Evolutionary conservation across 352 stramenopile species (phyloP), one percentile per base, ranked within the genome.

Genomic region (Phytophthora citrophthora): DNA sequence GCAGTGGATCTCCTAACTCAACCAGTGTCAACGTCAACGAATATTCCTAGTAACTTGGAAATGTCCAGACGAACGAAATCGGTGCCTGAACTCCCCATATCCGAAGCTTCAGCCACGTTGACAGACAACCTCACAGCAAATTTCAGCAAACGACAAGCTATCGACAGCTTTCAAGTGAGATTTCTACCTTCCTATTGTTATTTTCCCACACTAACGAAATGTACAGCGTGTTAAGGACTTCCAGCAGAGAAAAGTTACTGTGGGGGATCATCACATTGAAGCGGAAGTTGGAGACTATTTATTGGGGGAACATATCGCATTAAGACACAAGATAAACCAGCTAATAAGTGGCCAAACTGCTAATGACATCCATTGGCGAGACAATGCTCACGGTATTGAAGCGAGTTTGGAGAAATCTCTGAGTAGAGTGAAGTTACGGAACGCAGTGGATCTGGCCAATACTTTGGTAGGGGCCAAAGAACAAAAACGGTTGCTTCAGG

Each of bases 371-470:
- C 64, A 49, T 23, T 69, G 60, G 52, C 53, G 49, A 0, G 59
- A 69, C 6, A 57, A 68, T 15, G 43, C 54, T 3, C 44, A 61
- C 23, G 51, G 34, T 9, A 64, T 70, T 24, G 76, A 82, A 48
- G 64, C 60, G 6, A 74, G 58, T 18, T 63, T 90, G n/a, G 78
- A 90, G 20, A 69, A 88, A 27, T 89, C 80, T 15, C 61, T 92
- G 6, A 90, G 81, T 59, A 82, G 74, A 29, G 72, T 83, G 9
- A 93, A 93, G 48, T 64, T 93, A 12, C 77, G 77, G 20, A 93
- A 91, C 43, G 83, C 83, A 0, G 81, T 91, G 5, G 83, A 91
- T 49, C 68, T 93, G 9, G 79, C 79, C 1, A 86, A 85, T 51
- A 69, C 76, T 15, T 45, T 90, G 0, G 38, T 67, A 9, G 79